Evolutionary conservation across 108 stramenopile species (phyloP).

Genomic region (Conticribra guillardii): DNA sequence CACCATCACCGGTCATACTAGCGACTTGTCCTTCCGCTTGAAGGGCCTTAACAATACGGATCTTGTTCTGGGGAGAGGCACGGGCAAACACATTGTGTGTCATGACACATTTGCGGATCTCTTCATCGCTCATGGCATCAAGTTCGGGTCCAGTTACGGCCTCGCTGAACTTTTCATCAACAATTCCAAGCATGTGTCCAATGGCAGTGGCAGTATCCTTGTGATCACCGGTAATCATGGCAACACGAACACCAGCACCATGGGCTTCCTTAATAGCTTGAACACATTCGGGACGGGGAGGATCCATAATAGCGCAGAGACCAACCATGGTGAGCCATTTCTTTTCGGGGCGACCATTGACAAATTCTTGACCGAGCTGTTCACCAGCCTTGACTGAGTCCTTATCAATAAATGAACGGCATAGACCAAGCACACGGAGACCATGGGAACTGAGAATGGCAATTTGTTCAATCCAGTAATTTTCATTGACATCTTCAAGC

Average conservation of each 20-base stretch:
- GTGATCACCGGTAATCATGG: slow-evolving; percentile 98
- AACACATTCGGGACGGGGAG: slow-evolving; percentile 89
- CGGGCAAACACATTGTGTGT: slow-evolving; percentile 89
- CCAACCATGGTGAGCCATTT: slow-evolving; percentile 88
- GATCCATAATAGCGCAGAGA: slow-evolving; percentile 93
- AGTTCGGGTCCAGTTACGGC: slow-evolving; percentile 84
- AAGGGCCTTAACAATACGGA: slow-evolving; percentile 92
- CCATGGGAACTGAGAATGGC: slow-evolving; percentile 87
- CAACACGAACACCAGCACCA: slow-evolving; percentile 89
- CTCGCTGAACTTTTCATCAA: slow-evolving; percentile 59
- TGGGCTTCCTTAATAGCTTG: slow-evolving; percentile 87
- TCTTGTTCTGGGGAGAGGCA: slow-evolving; percentile 85
- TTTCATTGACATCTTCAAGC: slow-evolving; percentile 70
- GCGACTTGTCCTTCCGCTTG: slow-evolving; percentile 91
- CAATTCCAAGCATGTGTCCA: slow-evolving; percentile 83
- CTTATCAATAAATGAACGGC: slow-evolving; percentile 71
- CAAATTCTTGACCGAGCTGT: slow-evolving; percentile 75
- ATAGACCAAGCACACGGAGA: slow-evolving; percentile 93
- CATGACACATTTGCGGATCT: slow-evolving; percentile 62
- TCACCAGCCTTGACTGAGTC: slow-evolving; percentile 61
- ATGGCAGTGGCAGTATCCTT: slow-evolving; percentile 85
- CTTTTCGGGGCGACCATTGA: slow-evolving; percentile 51
- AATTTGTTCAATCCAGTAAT: slow-evolving; percentile 84
- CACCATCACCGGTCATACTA: slow-evolving; percentile 99
- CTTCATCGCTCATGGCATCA: slow-evolving; percentile 73